Percentiles rank a stretch among this genome's conserved stretches.
phyloP scores from a whole-genome alignment of 805 yeast genomes.

The Clavispora asparagi region DNA sequence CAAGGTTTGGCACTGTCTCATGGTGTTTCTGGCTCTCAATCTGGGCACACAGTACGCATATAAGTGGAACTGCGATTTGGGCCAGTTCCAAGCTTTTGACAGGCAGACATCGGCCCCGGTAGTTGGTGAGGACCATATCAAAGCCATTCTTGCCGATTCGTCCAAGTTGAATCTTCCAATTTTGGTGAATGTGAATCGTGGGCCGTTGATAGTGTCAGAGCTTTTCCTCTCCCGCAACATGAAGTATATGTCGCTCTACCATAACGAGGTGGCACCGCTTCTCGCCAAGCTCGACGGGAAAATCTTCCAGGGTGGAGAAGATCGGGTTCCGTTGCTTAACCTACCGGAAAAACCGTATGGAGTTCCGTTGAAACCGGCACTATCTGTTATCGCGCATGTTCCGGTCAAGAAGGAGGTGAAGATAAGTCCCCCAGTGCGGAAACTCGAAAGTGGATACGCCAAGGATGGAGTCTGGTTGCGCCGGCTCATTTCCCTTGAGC shows the following conservation, averaged over 20 bases:
- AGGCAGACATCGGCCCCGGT: slow-evolving; percentile 18
- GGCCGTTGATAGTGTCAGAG: slow-evolving; percentile 31
- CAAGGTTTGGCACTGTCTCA: slow-evolving; percentile 30
- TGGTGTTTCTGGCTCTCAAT: slow-evolving; percentile 24
- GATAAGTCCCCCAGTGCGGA: slow-evolving; percentile 16
- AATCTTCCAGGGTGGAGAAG: slow-evolving; percentile 16
- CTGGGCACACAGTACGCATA: slow-evolving; percentile 20
- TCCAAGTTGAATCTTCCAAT: slow-evolving; percentile 27
- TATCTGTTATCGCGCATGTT: slow-evolving; percentile 3
- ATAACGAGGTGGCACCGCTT: slow-evolving; percentile 31
- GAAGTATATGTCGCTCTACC: slow-evolving; percentile 32
- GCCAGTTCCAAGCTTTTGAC: slow-evolving; percentile 30
- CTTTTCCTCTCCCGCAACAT: slow-evolving; percentile 31
- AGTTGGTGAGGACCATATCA: slow-evolving; percentile 28
- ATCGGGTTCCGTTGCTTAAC: slow-evolving; percentile 27
- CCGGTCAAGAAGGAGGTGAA: neutral
- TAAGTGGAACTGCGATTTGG: slow-evolving; percentile 32
- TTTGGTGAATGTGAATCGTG: slow-evolving; percentile 24
- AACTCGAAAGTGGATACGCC: slow-evolving; percentile 13
- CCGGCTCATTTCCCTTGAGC: slow-evolving; percentile 25
- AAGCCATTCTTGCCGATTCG: slow-evolving; percentile 23
- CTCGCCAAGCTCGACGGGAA: slow-evolving; percentile 22
- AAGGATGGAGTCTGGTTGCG: slow-evolving; percentile 36
- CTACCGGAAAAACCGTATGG: slow-evolving; percentile 16
- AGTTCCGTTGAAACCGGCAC: neutral